These are phyloP conservation scores for Magnaporthiopsis rhizophila DNA, from an alignment of 2,329 filamentous ascomycete genomes.

Conservation along the genomic window DNA sequence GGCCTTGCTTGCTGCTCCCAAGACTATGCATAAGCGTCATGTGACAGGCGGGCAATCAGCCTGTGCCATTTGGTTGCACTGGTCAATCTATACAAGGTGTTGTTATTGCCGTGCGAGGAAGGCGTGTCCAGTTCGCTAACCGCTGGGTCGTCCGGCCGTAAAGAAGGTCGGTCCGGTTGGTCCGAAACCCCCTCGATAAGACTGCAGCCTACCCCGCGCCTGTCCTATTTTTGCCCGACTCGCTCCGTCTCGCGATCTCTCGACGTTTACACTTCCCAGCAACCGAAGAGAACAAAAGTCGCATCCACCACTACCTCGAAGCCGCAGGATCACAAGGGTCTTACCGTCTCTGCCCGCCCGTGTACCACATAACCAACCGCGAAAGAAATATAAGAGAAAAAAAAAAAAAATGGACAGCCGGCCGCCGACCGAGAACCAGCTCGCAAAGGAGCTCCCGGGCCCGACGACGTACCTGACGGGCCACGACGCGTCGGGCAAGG, in stretches of 20 bases:
- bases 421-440: slow-evolving; percentile 9
- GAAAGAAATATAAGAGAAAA: too few species aligned
- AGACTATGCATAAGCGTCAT: not conserved
- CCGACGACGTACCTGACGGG: slow-evolving; percentile 13
- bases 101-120: not conserved
- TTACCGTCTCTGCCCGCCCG: not conserved
- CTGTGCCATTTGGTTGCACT: not conserved
- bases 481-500: slow-evolving; percentile 12
- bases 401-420: slow-evolving; percentile 1
- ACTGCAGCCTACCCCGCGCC: not conserved
- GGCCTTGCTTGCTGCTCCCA: not conserved
- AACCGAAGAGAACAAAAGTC: too few species aligned
- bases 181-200: not conserved
- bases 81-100: not conserved
- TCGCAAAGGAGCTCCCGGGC: slow-evolving; percentile 10
- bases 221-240: too few species aligned
- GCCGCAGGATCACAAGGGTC: too few species aligned
- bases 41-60: too few species aligned
- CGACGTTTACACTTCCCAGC: too few species aligned
- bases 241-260: too few species aligned
- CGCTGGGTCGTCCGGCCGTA: not conserved
- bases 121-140: not conserved
- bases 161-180: not conserved
- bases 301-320: not conserved
- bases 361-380: not conserved